A percentile compares a stretch with the other conserved stretches of the same genome.
Conservation (phyloP, 257 asterid genomes). For the Salvia splendens region DNA sequence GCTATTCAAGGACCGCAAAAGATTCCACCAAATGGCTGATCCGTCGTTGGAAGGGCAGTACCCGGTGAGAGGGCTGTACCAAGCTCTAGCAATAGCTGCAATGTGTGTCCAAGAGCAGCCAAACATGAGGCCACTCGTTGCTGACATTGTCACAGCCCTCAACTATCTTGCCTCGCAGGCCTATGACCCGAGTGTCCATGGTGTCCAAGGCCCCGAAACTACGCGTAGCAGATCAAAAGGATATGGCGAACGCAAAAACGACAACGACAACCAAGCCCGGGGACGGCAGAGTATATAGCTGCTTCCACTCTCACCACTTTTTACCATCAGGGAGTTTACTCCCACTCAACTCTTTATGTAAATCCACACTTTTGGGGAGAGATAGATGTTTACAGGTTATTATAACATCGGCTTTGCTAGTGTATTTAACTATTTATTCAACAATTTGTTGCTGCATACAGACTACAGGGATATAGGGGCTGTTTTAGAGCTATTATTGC, state of each 20-base stretch:
- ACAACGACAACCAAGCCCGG: background rate
- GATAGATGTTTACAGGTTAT: background rate
- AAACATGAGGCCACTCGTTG: constrained; percentile 43
- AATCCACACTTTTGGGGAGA: background rate
- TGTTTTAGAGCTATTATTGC: background rate
- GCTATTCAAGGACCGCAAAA: constrained; percentile 48
- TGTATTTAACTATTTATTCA: background rate
- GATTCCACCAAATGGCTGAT: constrained; percentile 49
- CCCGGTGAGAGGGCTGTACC: constrained; percentile 49
- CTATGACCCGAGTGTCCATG: constrained; percentile 35
- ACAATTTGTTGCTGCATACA: background rate
- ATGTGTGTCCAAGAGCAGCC: constrained; percentile 64
- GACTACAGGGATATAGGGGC: no score
- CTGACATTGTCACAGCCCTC: constrained; percentile 50
- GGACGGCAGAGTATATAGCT: constrained; percentile 5
- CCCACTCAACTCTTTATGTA: constrained; percentile 5
- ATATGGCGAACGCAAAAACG: constrained; percentile 15
- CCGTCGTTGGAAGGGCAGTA: constrained; percentile 48
- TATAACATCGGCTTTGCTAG: background rate
- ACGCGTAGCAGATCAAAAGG: constrained; percentile 21
- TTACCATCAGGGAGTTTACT: constrained; percentile 25
- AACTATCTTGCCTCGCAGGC: constrained; percentile 43
- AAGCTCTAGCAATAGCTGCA: constrained; percentile 59
- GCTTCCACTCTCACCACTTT: constrained; percentile 23
- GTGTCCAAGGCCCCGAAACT: constrained; percentile 14